Base-by-base conservation (phyloP, 2,329 filamentous ascomycete genomes). In the Penicillium thymicola region DNA sequence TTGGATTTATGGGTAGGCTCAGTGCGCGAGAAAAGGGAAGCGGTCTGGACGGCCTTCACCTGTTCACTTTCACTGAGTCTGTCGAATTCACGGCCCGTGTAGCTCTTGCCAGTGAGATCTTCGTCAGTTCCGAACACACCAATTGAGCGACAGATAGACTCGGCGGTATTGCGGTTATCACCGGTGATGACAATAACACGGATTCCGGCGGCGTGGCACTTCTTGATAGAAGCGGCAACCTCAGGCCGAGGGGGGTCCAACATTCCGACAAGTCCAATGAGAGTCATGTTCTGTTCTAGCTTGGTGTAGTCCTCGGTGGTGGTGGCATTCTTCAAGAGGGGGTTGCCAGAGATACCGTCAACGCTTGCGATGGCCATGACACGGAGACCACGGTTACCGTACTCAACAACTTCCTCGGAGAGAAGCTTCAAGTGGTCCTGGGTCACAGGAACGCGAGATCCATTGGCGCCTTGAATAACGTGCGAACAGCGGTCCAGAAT, bases 1-100 rank as follows among this genome's bases (percentile, higher is more conserved):
- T 91, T 94, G n/a, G 90, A 95, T 83, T 99, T 99, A 83, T 99
- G 94, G 48, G 83, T 86, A 50, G 94, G 94, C 75, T 99, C 94
- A 25, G 96, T 95, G 61, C 94, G 89, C 36, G 94, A 99, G 80
- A 99, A 99, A 32, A 99, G 82, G 47, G 89, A 96, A 2, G 93
- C 94, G 42, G 80, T 85, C 77, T 89, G 90, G 47, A 91, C 93
- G 21, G 91, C 94, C 69, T 89, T 83, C 40, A 96, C 80, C 76
- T 97, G 87, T 72, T 96, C 89, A 63, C 78, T 79, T 30, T 91
- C 84, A 70, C 83, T 89, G 52, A 99, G 81, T 57, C 86, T 86
- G 70, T 99, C 94, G 65, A 99, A 99, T 74, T 99, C 89, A 64
- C 93, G 88, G 54, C 94, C 94, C 62, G 94, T 99, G 70, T 85